Conservation (phyloP, 257 asterid species). For the Dorcoceras hygrometricum region DNA sequence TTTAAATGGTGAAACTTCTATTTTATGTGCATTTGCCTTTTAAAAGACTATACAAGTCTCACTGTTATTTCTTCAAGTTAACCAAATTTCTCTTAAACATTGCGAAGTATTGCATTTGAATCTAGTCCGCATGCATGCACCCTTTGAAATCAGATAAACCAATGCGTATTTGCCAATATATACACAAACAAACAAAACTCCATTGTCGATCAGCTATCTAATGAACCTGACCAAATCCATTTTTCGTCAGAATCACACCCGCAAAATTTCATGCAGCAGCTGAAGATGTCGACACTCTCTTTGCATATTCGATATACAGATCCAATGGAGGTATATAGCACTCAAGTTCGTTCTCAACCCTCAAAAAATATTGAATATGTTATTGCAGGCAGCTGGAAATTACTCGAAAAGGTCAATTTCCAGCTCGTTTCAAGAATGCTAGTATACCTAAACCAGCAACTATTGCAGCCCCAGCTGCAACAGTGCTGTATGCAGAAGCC, state of each 20-base stretch:
- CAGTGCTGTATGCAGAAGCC: slow-evolving; percentile 67
- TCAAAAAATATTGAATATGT: neutral
- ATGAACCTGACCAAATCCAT: slow-evolving; percentile 24
- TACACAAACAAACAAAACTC: slow-evolving; percentile 9
- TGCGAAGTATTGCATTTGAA: neutral
- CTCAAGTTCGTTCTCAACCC: slow-evolving; percentile 16
- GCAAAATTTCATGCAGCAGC: slow-evolving; percentile 18
- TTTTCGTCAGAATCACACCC: slow-evolving; percentile 35
- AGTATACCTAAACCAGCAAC: slow-evolving; percentile 71
- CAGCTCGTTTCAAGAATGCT: slow-evolving; percentile 61
- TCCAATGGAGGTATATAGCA: slow-evolving; percentile 17
- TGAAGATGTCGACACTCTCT: slow-evolving; percentile 16
- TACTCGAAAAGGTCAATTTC: slow-evolving; percentile 24
- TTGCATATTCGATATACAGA: slow-evolving; percentile 2
- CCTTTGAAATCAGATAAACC: slow-evolving; percentile 3
- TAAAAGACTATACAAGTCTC: no score
- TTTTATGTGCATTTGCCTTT: no score
- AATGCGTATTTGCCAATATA: slow-evolving; percentile 3
- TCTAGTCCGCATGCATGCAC: slow-evolving; percentile 14
- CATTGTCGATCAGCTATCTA: slow-evolving; percentile 10
- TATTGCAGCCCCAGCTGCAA: slow-evolving; percentile 91
- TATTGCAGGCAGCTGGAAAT: slow-evolving; percentile 7
- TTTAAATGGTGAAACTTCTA: no score
- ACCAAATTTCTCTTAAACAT: no score
- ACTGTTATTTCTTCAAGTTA: no score